Base-by-base conservation (phyloP, 768 basidiomycete genomes). In the Tricholomella constricta region DNA sequence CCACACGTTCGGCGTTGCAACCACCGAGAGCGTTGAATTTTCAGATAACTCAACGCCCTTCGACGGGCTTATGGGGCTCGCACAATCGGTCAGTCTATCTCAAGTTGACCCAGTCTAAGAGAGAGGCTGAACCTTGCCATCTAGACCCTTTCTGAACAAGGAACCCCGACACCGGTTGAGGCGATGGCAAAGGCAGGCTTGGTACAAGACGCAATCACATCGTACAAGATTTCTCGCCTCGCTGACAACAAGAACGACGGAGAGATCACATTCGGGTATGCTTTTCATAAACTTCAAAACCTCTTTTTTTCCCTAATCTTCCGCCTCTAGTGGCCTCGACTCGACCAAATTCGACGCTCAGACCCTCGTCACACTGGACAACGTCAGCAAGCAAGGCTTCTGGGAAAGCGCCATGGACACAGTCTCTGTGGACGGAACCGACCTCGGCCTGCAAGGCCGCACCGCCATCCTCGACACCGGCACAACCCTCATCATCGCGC, bases 31-130 rank as follows among this genome's bases (percentile, higher is more conserved):
- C 44, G 61, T 66, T 0, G 83, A 90, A 29, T 91, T 93, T 69
- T 73, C 83, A 12, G 61, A 63, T 32, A 55, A 76, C 58, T 47
- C 55, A 1, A 74, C 75, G 35, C 72, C 79, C 1, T 89, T 88
- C 56, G 86, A 90, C 63, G 88, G 90, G 14, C 67, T 92, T 32
- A 86, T 91, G 84, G 89, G 90, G 31, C 76, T 89, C 43, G 90
- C 86, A 6, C 75, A 85, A 71, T 86, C 86, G 45, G 86, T 85
- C 56, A 48, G 80, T 72, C 25, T 20, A 14, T 27, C 19, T 27
- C 22, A 9, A 5, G 15, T 12, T 12, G 19, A 14, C 9, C 25
- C 35, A 34, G 27, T 47, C 32, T 36, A 6, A 14, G 12, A 27
- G 29, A n/a, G 23, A 49, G 14, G 10, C 44, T 57, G n/a, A 57